Evolutionary conservation across 495 filamentous ascomycete species (phyloP).

Genomic region (Podospora fimiseda): DNA sequence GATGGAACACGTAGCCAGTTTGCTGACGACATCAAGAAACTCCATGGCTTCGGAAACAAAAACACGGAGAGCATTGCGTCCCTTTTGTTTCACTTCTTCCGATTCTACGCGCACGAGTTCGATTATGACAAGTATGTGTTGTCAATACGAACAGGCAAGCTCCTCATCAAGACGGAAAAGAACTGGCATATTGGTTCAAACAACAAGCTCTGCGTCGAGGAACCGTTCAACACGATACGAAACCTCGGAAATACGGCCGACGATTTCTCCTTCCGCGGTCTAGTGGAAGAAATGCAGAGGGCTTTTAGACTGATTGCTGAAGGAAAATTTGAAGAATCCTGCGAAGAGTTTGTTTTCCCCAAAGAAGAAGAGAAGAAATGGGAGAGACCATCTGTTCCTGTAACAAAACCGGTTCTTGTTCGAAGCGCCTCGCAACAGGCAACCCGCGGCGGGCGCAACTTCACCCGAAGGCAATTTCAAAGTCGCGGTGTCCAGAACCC

Average conservation of each 20-base stretch:
- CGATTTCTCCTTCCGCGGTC: constrained; percentile 81
- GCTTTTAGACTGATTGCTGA: constrained; percentile 76
- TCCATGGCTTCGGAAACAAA: constrained; percentile 64
- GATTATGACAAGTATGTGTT: constrained; percentile 80
- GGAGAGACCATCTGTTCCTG: constrained; percentile 55
- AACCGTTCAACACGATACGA: constrained; percentile 89
- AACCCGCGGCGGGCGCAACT: constrained; percentile 43
- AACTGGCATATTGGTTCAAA: constrained; percentile 70
- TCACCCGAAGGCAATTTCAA: constrained; percentile 51
- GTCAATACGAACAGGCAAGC: constrained; percentile 76
- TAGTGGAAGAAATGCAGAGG: constrained; percentile 82
- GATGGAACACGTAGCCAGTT: constrained; percentile 67
- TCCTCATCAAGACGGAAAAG: constrained; percentile 82
- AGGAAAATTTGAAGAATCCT: constrained; percentile 70
- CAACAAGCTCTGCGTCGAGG: constrained; percentile 87
- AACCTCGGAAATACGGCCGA: constrained; percentile 97
- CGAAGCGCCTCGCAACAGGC: constrained; percentile 49
- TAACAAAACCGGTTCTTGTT: constrained; percentile 41
- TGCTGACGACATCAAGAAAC: constrained; percentile 70
- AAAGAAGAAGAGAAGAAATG: constrained; percentile 72
- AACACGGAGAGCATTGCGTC: constrained; percentile 80
- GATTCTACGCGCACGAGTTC: constrained; percentile 87
- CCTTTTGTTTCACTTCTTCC: constrained; percentile 88
- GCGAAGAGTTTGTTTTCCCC: constrained; percentile 78
- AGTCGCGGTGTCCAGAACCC: constrained; percentile 47